phyloP scores from a whole-genome alignment of 2,329 filamentous ascomycete genomes.

The Apiospora kogelbergensis region DNA sequence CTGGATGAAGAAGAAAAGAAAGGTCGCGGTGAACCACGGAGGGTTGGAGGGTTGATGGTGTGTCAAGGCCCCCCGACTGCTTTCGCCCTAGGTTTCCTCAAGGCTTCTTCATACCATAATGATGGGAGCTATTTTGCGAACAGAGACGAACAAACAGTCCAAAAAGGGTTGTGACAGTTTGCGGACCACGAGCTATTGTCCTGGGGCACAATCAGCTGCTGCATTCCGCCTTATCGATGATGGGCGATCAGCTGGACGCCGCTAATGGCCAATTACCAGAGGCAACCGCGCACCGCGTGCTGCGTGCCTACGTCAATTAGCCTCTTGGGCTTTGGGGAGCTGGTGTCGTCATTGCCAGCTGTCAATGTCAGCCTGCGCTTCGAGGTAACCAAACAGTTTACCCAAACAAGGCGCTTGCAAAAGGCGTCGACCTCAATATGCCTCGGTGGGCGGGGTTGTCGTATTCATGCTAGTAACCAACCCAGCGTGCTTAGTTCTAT shows the following conservation, averaged over 20 bases:
- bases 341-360: conserved; percentile 8
- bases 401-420: not conserved
- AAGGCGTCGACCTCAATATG: too few species aligned
- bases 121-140: not conserved
- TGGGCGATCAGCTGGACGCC: conserved; percentile 11
- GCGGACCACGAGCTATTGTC: conserved; percentile 7
- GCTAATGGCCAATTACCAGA: not conserved
- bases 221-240: not conserved
- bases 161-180: not conserved
- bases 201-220: conserved; percentile 13
- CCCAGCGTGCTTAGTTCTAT: not conserved
- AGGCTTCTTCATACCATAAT: not conserved
- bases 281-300: conserved; percentile 15
- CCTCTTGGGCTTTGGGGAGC: not conserved
- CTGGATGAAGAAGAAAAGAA: not conserved
- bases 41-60: not conserved
- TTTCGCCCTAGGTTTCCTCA: not conserved
- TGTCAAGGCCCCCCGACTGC: not conserved
- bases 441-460: not conserved
- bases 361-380: not conserved
- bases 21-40: not conserved
- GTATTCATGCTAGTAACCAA: not conserved
- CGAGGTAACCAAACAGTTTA: not conserved
- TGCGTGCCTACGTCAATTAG: conserved; percentile 5
- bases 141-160: not conserved